These are phyloP conservation scores for Leccinum subtestaceum DNA, from an alignment of 768 basidiomycete species.

Conservation along the genomic window DNA sequence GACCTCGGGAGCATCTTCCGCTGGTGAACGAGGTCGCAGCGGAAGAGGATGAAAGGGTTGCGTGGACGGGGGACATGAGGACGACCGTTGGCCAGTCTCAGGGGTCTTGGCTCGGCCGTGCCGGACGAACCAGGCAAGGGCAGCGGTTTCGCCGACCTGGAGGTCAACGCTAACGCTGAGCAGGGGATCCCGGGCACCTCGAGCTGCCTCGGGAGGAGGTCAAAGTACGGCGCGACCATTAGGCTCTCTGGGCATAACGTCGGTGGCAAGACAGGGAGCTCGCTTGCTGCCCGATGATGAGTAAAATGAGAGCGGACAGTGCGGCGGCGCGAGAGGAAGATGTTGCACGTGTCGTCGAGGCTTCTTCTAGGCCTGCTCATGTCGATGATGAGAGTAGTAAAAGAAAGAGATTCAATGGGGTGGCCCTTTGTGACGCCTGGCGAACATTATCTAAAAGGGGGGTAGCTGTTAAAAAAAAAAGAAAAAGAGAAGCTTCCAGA, in stretches of 20 bases:
- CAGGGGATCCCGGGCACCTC: slow-evolving; percentile 1
- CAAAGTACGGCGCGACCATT: slow-evolving; percentile 6
- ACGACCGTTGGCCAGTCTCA: slow-evolving; percentile 17
- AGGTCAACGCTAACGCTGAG: not conserved
- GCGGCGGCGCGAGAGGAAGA: slow-evolving; percentile 27
- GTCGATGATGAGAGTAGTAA: slow-evolving; percentile 9
- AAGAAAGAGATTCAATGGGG: slow-evolving; percentile 15
- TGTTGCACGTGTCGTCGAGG: slow-evolving; percentile 31
- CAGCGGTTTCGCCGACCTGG: slow-evolving; percentile 15
- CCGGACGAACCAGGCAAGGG: slow-evolving; percentile 27
- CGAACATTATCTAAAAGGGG: slow-evolving; percentile 11
- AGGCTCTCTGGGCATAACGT: slow-evolving; percentile 8
- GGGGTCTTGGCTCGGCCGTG: slow-evolving; percentile 13
- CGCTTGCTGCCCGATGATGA: slow-evolving; percentile 11
- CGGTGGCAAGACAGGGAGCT: slow-evolving; percentile 7
- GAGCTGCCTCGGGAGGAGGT: slow-evolving; percentile 7
- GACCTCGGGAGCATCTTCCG: slow-evolving; percentile 51
- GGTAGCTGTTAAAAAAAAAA: slow-evolving; percentile 15
- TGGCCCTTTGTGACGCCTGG: slow-evolving; percentile 18
- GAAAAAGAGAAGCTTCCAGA: slow-evolving; percentile 14
- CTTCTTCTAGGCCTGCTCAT: slow-evolving; percentile 28
- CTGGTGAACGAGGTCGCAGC: slow-evolving; percentile 68
- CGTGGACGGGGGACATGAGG: slow-evolving; percentile 67
- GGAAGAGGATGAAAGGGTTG: slow-evolving; percentile 80
- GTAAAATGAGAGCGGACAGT: slow-evolving; percentile 4